Conservation (phyloP, 805 yeast genomes). For the Hanseniaspora valbyensis region DNA sequence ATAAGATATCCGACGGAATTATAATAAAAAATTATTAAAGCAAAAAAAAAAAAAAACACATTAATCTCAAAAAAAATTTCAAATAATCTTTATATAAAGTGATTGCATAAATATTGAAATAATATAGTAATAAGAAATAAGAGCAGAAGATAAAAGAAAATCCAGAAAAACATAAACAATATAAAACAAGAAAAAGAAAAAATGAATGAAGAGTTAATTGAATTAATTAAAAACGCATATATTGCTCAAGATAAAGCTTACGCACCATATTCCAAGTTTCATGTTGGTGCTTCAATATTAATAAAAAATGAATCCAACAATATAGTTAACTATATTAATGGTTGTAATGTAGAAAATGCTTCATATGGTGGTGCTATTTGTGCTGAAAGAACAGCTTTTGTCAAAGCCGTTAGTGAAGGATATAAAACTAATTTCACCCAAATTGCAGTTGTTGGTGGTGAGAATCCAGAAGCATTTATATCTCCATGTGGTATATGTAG, state of each 20-base stretch:
- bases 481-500: conserved; percentile 94
- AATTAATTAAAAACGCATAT: conserved; percentile 26
- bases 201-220: conserved; percentile 24
- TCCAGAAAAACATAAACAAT: too few relatives aligned
- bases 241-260: conserved; percentile 36
- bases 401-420: conserved; percentile 38
- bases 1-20: too few relatives aligned
- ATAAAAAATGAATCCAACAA: conserved; percentile 29
- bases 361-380: conserved; percentile 71
- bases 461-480: conserved; percentile 47
- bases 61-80: too few relatives aligned
- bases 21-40: too few relatives aligned
- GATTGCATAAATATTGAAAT: too few relatives aligned
- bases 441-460: conserved; percentile 55
- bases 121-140: too few relatives aligned
- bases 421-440: conserved; percentile 33
- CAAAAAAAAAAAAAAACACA: too few relatives aligned
- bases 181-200: conserved; percentile 6
- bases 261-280: conserved; percentile 38
- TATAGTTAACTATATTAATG: conserved; percentile 33
- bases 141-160: too few relatives aligned
- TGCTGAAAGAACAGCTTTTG: conserved; percentile 62
- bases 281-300: conserved; percentile 70
- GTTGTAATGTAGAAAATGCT: conserved; percentile 92
- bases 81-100: too few relatives aligned